phyloP scores from a whole-genome alignment of 305 asterid genomes.

The Withania somnifera region DNA sequence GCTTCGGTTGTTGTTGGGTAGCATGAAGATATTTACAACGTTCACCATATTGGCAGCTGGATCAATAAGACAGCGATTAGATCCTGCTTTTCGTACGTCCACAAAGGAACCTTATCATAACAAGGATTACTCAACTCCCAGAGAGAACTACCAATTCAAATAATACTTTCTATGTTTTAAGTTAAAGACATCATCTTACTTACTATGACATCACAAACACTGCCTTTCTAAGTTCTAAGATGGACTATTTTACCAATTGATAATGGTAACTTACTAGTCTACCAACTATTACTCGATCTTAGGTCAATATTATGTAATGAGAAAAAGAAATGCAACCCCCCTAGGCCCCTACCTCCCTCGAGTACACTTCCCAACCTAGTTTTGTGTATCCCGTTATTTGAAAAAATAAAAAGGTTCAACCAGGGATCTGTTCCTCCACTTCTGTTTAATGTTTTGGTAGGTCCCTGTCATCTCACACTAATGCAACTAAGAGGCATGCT shows the following conservation, averaged over 20 bases:
- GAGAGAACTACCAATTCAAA: neutral
- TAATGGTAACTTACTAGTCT: too few species aligned
- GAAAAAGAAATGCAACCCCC: neutral
- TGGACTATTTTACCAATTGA: neutral
- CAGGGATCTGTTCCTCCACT: neutral
- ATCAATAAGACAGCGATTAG: slow-evolving; percentile 19
- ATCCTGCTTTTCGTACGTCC: neutral
- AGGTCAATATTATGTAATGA: neutral
- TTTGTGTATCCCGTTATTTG: neutral
- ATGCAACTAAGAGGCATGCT: neutral
- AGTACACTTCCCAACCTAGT: neutral
- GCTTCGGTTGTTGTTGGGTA: slow-evolving; percentile 38
- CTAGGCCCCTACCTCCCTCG: neutral
- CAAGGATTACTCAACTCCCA: neutral
- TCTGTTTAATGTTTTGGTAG: neutral
- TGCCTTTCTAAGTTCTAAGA: neutral
- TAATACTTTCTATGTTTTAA: neutral
- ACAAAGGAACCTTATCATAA: neutral
- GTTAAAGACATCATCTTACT: neutral
- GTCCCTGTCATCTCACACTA: neutral
- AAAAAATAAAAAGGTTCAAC: neutral
- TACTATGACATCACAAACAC: neutral
- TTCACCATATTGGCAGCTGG: slow-evolving; percentile 69
- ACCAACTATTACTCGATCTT: neutral
- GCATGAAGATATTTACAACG: slow-evolving; percentile 68